Percentiles rank a stretch among this genome's conserved stretches.
Evolutionary conservation across 495 filamentous ascomycete species (phyloP).

Genomic region (Neurospora cerealis): DNA sequence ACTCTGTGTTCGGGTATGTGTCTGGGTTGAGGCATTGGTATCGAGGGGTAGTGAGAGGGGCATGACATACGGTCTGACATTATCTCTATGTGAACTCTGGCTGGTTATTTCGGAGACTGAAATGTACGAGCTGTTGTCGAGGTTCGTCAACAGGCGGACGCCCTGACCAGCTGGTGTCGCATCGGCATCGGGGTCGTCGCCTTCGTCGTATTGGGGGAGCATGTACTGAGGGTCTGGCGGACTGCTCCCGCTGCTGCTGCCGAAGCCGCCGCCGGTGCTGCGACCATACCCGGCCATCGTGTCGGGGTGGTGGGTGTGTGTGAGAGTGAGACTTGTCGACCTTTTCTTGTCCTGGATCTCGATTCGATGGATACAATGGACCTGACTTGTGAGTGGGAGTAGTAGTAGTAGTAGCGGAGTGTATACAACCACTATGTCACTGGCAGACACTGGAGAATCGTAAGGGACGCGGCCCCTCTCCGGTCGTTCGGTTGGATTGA

Average conservation of each 20-base stretch:
- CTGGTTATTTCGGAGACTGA: neutral
- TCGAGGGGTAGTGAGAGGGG: constrained; percentile 11
- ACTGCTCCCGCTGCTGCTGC: constrained; percentile 1
- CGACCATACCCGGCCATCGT: neutral
- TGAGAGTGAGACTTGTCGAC: neutral
- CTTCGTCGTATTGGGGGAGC: constrained; percentile 39
- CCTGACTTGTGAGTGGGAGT: neutral
- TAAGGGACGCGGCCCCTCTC: constrained; percentile 1
- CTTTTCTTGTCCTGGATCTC: neutral
- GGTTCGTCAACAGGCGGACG: constrained; percentile 39
- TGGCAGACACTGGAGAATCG: neutral
- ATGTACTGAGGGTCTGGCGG: constrained; percentile 32
- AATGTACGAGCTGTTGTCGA: neutral
- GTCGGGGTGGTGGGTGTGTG: neutral
- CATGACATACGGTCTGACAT: constrained; percentile 31
- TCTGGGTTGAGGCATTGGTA: neutral
- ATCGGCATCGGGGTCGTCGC: constrained; percentile 30
- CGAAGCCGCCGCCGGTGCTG: neutral
- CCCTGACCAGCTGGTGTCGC: constrained; percentile 20
- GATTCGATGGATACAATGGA: neutral
- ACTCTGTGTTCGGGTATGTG: neutral
- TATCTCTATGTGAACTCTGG: neutral
- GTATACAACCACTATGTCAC: neutral
- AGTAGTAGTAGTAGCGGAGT: neutral
- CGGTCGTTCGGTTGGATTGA: neutral